A percentile compares a stretch with the other conserved stretches of the same genome.
These are phyloP conservation scores for Bidens hawaiensis DNA, from an alignment of 140 eudicot species.

Conservation along the genomic window DNA sequence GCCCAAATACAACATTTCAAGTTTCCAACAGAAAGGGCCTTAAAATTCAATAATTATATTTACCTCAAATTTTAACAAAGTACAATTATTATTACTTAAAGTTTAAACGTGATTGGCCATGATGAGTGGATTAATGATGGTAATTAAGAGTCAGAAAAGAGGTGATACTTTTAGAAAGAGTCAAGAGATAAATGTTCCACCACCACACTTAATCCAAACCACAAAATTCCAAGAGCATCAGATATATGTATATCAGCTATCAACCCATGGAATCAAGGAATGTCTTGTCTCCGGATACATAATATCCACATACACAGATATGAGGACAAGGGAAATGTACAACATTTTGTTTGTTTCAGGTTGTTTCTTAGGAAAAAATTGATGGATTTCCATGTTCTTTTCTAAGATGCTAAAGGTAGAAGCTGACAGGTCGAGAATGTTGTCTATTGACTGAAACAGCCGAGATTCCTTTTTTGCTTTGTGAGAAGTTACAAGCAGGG, in stretches of 20 bases:
- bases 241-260: neutral
- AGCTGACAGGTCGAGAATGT: conserved; percentile 24
- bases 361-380: conserved; percentile 10
- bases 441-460: conserved; percentile 26
- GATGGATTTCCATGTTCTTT: conserved; percentile 26
- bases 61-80: neutral
- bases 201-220: conserved; percentile 25
- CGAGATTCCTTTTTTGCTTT: neutral
- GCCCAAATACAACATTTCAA: neutral
- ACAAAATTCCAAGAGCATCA: conserved; percentile 19
- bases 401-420: conserved; percentile 12
- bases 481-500: neutral
- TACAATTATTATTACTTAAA: no score
- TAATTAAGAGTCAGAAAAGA: neutral
- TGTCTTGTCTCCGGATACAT: conserved; percentile 14
- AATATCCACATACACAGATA: conserved; percentile 18
- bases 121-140: neutral
- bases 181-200: conserved; percentile 20
- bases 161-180: no score
- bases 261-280: conserved; percentile 20
- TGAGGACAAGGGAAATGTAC: conserved; percentile 15
- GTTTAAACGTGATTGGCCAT: no score
- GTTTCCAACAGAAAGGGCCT: neutral
- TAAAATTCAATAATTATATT: no score
- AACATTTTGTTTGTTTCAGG: conserved; percentile 17